phyloP scores from a whole-genome alignment of 805 yeast genomes.

The Candida peoriensis region DNA sequence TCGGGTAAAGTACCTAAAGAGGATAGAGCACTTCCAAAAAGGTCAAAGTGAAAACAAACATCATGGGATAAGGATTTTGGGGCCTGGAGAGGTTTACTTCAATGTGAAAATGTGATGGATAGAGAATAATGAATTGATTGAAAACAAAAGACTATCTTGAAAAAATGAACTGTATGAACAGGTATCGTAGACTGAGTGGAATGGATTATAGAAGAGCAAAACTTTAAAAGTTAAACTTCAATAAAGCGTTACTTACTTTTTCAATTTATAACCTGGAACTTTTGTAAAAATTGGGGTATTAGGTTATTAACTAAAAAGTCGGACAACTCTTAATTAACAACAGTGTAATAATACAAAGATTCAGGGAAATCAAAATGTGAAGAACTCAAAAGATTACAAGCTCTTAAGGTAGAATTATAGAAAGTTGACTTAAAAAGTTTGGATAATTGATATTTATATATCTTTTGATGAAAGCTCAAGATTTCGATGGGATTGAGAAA shows the following conservation, averaged over 20 bases:
- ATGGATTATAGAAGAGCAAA: neutral
- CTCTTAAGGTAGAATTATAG: neutral
- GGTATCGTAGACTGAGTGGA: neutral
- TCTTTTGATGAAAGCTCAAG: too few relatives aligned
- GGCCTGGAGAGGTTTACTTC: too few relatives aligned
- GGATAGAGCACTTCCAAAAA: neutral
- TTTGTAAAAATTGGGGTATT: slow-evolving; percentile 1
- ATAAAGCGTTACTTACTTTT: neutral
- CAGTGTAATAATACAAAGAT: too few relatives aligned
- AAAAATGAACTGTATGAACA: neutral
- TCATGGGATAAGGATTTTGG: too few relatives aligned
- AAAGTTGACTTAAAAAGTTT: neutral
- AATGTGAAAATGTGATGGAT: neutral
- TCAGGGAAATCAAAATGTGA: slow-evolving; percentile 1
- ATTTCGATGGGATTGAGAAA: too few relatives aligned
- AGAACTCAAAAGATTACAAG: neutral
- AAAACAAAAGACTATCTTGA: neutral
- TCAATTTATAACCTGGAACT: neutral
- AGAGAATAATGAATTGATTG: neutral
- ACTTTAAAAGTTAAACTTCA: neutral
- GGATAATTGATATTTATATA: slow-evolving; percentile 1
- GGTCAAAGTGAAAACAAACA: neutral
- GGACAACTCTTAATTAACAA: neutral
- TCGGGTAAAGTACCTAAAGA: neutral
- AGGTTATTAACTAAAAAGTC: neutral